A percentile compares a stretch with the other conserved stretches of the same genome.
Conservation (phyloP, 768 basidiomycete genomes). For the Podaxis pistillaris region DNA sequence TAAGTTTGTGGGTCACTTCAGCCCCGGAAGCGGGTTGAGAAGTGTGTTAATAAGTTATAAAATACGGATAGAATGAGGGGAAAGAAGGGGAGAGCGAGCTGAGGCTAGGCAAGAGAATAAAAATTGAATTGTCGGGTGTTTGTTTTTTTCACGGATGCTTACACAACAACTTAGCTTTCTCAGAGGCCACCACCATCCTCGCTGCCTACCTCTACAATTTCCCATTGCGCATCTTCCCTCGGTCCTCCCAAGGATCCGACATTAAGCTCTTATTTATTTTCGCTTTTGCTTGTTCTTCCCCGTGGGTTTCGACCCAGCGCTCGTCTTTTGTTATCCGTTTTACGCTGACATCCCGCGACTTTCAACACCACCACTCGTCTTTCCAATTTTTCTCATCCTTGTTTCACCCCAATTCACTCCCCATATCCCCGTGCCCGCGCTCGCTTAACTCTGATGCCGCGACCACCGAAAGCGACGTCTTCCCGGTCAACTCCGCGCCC, state of each 20-base stretch:
- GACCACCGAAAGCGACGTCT: constrained; percentile 4
- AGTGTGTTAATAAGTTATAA: not conserved
- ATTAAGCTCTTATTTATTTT: not conserved
- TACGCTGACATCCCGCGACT: not conserved
- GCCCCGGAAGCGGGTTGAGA: not conserved
- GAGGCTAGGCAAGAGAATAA: not conserved
- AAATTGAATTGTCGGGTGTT: constrained; percentile 13
- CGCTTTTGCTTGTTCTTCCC: not conserved
- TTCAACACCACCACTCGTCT: not conserved
- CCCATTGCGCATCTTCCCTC: not conserved
- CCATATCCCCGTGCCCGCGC: not conserved
- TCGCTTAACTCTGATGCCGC: not conserved
- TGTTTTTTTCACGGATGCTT: constrained; percentile 9
- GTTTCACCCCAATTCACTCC: not conserved
- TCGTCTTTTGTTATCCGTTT: not conserved
- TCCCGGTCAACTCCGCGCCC: constrained; percentile 12
- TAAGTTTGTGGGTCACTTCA: not conserved
- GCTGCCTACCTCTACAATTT: not conserved
- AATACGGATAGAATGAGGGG: not conserved
- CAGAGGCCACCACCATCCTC: constrained; percentile 13
- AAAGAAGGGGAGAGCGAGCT: not conserved
- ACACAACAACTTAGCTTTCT: constrained; percentile 14
- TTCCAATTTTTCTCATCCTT: not conserved
- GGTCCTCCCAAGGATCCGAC: not conserved
- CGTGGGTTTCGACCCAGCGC: not conserved